Conservation (phyloP, 2,329 filamentous ascomycete genomes). For the Onygenales sp. region DNA sequence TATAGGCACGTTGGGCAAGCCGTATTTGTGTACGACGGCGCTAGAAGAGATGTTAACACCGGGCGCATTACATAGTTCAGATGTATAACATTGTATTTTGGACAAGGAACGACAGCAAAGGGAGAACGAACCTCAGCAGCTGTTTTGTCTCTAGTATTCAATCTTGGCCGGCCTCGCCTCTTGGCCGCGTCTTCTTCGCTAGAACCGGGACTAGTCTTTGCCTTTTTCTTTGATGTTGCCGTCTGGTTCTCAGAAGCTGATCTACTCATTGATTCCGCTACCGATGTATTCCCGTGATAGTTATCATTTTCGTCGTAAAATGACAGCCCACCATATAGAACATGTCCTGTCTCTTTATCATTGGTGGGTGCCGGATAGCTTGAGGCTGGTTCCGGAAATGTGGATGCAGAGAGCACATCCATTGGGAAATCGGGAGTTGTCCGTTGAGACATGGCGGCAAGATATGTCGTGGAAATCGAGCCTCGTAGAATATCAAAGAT, state of each 20-base stretch:
- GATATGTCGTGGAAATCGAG: neutral
- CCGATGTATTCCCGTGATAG: neutral
- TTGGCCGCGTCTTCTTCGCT: constrained; percentile 25
- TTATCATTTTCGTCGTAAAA: neutral
- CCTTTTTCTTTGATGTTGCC: neutral
- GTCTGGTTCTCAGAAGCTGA: neutral
- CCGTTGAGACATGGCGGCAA: neutral
- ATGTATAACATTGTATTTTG: neutral
- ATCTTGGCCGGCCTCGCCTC: constrained; percentile 61
- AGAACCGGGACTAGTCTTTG: neutral
- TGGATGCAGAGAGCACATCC: neutral
- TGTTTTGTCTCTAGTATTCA: constrained; percentile 69
- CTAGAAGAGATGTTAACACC: constrained; percentile 30
- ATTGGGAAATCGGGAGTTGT: neutral
- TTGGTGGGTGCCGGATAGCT: neutral
- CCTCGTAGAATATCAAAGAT: neutral
- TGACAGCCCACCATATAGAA: neutral
- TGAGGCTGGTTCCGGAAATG: neutral
- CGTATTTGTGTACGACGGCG: constrained; percentile 79
- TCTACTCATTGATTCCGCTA: neutral
- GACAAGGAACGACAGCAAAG: constrained; percentile 1
- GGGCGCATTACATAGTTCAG: neutral
- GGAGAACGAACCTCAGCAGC: constrained; percentile 60
- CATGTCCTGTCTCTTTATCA: neutral
- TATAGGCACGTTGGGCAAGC: constrained; percentile 74